Percentiles rank a stretch among this genome's conserved stretches.
Conservation (phyloP, 371 early-diverging fungal genomes). For the Gilbertella persicaria region DNA sequence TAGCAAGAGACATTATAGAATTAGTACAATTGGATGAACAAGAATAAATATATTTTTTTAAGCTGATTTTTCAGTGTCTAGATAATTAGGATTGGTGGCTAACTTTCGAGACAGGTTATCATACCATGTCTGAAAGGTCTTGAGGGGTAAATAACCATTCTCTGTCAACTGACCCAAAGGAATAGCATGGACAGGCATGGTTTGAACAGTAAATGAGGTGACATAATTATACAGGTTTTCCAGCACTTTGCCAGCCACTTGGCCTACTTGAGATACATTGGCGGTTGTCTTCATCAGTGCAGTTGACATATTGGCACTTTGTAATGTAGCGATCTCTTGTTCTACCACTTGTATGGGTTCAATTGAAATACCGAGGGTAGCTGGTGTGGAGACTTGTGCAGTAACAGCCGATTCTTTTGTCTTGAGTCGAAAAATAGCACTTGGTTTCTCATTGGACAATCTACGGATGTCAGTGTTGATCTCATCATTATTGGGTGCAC, state of each 20-base stretch:
- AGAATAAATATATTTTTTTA: conserved; percentile 15
- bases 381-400: conserved; percentile 46
- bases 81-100: conserved; percentile 56
- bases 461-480: no score
- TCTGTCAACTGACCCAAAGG: conserved; percentile 51
- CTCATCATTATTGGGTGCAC: no score
- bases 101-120: conserved; percentile 61
- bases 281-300: conserved; percentile 29
- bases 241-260: conserved; percentile 49
- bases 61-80: conserved; percentile 28
- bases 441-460: conserved; percentile 74
- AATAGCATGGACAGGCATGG: conserved; percentile 58
- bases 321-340: conserved; percentile 47
- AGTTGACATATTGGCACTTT: conserved; percentile 6
- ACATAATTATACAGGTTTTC: conserved; percentile 79
- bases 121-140: conserved; percentile 91
- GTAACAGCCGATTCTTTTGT: conserved; percentile 15
- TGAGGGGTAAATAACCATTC: conserved; percentile 60
- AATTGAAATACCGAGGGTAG: conserved; percentile 88
- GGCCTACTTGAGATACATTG: conserved; percentile 38
- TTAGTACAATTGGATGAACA: conserved; percentile 21
- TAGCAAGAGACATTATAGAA: conserved; percentile 33
- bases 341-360: conserved; percentile 78
- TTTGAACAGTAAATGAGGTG: conserved; percentile 72
- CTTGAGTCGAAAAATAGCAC: conserved; percentile 76